Conservation (phyloP, 1,284 basidiomycete species). For the Acaromyces ingoldii region DNA sequence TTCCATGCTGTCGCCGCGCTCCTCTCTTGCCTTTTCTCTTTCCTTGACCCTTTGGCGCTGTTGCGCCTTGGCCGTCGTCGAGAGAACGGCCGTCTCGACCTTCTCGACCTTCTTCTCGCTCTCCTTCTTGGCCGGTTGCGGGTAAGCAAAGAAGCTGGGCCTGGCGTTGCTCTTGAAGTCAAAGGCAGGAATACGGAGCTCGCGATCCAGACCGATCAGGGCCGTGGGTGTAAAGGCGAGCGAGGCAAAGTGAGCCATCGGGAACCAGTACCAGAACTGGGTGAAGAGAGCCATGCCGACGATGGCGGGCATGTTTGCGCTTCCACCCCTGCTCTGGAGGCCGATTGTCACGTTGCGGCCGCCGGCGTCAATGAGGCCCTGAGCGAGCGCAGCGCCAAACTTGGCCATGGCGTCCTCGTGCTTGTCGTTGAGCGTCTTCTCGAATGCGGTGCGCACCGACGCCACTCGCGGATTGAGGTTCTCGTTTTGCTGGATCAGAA, state of each 20-base stretch:
- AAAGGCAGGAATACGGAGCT: constrained; percentile 43
- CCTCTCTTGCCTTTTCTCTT: constrained; percentile 33
- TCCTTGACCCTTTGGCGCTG: constrained; percentile 47
- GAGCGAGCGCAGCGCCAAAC: constrained; percentile 49
- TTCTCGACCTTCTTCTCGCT: constrained; percentile 49
- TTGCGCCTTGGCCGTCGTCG: constrained; percentile 48
- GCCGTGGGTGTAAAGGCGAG: constrained; percentile 50
- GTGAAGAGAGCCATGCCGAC: constrained; percentile 51
- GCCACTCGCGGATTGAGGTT: constrained; percentile 46
- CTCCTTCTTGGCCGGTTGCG: constrained; percentile 37
- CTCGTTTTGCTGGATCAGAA: constrained; percentile 50
- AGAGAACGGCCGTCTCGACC: constrained; percentile 49
- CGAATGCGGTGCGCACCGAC: constrained; percentile 41
- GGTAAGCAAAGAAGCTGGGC: constrained; percentile 49
- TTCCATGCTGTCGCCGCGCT: constrained; percentile 38
- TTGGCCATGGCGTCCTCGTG: constrained; percentile 52
- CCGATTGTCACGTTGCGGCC: constrained; percentile 51
- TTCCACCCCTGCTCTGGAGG: constrained; percentile 43
- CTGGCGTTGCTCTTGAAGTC: constrained; percentile 44
- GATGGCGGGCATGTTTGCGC: constrained; percentile 48
- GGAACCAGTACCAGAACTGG: constrained; percentile 53
- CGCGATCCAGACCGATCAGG: constrained; percentile 44
- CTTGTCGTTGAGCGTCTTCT: constrained; percentile 48
- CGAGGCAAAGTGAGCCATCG: constrained; percentile 48
- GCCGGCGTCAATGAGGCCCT: constrained; percentile 48